Base-by-base conservation (phyloP, 768 basidiomycete species). In the Steccherinum ochraceum region DNA sequence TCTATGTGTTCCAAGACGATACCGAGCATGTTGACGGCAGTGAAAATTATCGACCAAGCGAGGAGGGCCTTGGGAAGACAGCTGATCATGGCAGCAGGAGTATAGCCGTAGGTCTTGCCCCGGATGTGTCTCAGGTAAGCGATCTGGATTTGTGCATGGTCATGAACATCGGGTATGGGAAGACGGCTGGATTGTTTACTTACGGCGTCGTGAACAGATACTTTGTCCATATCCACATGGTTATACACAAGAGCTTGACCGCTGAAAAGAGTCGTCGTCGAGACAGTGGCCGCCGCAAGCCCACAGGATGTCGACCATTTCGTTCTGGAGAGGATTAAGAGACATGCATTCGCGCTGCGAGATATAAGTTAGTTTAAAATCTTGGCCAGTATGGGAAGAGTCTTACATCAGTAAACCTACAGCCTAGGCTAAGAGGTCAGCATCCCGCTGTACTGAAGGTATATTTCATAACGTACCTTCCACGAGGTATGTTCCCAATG, bases 401-500 rank as follows among this genome's bases (percentile, higher is more conserved):
- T 19, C 45, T 46, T 11, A 46, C 45, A 46, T 27, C 24, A 26
- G 20, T 24, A 46, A 19, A 5, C 10, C 24, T 13, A n/a, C 45
- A 24, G 45, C 21, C 45, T 46, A 27, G 7, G n/a, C n/a, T n/a
- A n/a, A n/a, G n/a, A n/a, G n/a, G n/a, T n/a, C n/a, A n/a, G n/a
- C n/a, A n/a, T n/a, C n/a, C n/a, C n/a, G n/a, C n/a, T n/a, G n/a
- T n/a, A n/a, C n/a, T n/a, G 40, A 46, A 11, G 47, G 21, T 10
- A 35, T 7, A 7, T 7, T 35, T 35, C 7, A 35, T 23, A 7
- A 45, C 54, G 24, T 27, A 58, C 58, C 47, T 54, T 16, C 2
- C 44, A n/a, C 1, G 50, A 55, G 10, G 45, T 13, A 4, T 62
- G 52, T 2, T 53, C 41, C 63, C 64, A 66, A 2, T 56, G 53